phyloP scores from a whole-genome alignment of 1,284 basidiomycete species.

The Sporisorium exsertum region DNA sequence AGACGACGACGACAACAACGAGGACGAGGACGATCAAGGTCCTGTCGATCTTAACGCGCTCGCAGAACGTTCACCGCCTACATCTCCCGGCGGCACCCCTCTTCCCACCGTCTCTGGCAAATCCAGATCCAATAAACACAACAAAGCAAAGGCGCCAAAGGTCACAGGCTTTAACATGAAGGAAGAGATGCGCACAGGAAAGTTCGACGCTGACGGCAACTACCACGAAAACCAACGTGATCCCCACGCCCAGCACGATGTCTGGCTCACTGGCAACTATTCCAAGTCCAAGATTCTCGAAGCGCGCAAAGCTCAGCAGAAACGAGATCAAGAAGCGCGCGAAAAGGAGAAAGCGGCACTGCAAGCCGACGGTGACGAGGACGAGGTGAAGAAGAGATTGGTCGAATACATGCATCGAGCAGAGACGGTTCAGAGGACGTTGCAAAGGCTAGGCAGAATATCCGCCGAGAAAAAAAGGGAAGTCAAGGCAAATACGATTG shows the following conservation, averaged over 20 bases:
- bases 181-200: constrained; percentile 95
- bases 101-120: constrained; percentile 11
- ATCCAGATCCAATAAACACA: constrained; percentile 9
- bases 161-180: constrained; percentile 98
- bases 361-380: constrained; percentile 77
- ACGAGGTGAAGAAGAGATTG: constrained; percentile 69
- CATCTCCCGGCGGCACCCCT: constrained; percentile 40
- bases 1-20: constrained; percentile 25
- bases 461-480: constrained; percentile 70
- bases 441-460: constrained; percentile 81
- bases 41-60: constrained; percentile 51
- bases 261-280: constrained; percentile 91
- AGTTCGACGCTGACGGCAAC: constrained; percentile 90
- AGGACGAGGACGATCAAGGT: constrained; percentile 25
- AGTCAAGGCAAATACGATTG: constrained; percentile 72
- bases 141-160: constrained; percentile 77
- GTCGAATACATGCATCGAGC: constrained; percentile 83
- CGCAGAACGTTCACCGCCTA: constrained; percentile 56
- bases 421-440: constrained; percentile 88
- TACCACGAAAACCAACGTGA: constrained; percentile 86
- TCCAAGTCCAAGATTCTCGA: constrained; percentile 83
- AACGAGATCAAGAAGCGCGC: constrained; percentile 73
- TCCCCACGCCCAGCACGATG: constrained; percentile 89
- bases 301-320: constrained; percentile 75
- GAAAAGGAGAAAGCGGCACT: constrained; percentile 75